Percentiles rank a stretch among this genome's conserved stretches.
These are phyloP conservation scores for Sphaerulina vaccinii DNA, from an alignment of 2,329 filamentous ascomycete genomes.

Conservation along the genomic window DNA sequence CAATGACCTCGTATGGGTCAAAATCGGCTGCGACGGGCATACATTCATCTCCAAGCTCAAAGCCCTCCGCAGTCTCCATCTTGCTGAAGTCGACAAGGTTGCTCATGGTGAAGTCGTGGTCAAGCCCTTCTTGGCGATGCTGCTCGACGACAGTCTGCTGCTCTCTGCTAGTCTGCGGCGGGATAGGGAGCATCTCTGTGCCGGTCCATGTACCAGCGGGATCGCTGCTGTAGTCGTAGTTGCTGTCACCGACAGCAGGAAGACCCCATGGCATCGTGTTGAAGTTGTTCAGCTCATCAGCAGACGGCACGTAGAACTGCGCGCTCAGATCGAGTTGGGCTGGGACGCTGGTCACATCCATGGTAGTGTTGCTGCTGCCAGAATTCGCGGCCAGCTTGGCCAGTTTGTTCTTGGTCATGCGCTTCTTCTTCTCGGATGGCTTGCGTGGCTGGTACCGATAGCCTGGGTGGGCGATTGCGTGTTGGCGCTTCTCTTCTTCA, in stretches of 20 bases:
- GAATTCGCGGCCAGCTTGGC: constrained; percentile 24
- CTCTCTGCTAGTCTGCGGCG: background rate
- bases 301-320: background rate
- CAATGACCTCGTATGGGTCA: background rate
- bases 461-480: constrained; percentile 19
- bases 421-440: constrained; percentile 22
- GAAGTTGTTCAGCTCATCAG: background rate
- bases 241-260: background rate
- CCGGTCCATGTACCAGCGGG: background rate
- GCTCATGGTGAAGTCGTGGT: constrained; percentile 1
- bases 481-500: constrained; percentile 14
- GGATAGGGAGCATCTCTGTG: background rate
- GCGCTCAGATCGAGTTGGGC: background rate
- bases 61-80: no score
- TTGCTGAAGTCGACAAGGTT: constrained; percentile 7
- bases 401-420: constrained; percentile 38
- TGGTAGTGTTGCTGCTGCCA: constrained; percentile 14
- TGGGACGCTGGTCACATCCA: constrained; percentile 4
- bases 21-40: no score
- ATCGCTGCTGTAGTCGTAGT: background rate
- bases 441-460: constrained; percentile 36
- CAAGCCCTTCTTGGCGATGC: background rate
- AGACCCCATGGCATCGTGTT: background rate
- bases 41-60: no score
- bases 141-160: constrained; percentile 4